Percentiles rank a stretch among this genome's conserved stretches.
Evolutionary conservation across 2,329 filamentous ascomycete species (phyloP).

Genomic region (Hypoxylon sp.): DNA sequence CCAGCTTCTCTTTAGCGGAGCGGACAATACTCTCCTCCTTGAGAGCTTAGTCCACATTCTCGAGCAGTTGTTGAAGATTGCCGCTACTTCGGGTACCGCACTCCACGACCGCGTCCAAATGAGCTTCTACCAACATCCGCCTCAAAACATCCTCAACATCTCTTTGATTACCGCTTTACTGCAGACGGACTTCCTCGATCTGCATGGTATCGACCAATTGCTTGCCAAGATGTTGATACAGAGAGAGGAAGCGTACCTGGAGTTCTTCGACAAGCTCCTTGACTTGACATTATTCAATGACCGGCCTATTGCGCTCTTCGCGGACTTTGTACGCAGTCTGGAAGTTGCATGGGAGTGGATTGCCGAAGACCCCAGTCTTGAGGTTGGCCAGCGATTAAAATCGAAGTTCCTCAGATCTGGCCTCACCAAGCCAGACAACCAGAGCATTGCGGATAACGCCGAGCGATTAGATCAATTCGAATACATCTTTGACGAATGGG

Average conservation of each 20-base stretch:
- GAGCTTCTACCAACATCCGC: slow-evolving; percentile 69
- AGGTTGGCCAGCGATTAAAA: slow-evolving; percentile 78
- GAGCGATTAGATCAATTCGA: slow-evolving; percentile 86
- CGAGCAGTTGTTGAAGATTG: slow-evolving; percentile 71
- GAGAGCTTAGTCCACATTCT: slow-evolving; percentile 74
- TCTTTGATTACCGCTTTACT: slow-evolving; percentile 70
- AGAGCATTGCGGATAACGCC: slow-evolving; percentile 67
- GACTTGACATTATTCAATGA: slow-evolving; percentile 84
- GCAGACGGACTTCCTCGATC: slow-evolving; percentile 72
- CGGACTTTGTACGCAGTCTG: slow-evolving; percentile 87
- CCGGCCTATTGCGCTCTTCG: slow-evolving; percentile 80
- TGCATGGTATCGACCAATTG: slow-evolving; percentile 76
- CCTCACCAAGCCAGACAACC: slow-evolving; percentile 58
- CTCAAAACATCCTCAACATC: slow-evolving; percentile 68
- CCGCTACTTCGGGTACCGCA: slow-evolving; percentile 59
- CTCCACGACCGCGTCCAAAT: slow-evolving; percentile 68
- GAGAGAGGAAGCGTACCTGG: slow-evolving; percentile 78
- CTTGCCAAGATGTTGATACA: slow-evolving; percentile 79
- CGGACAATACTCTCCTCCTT: slow-evolving; percentile 67
- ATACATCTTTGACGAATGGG: slow-evolving; percentile 97
- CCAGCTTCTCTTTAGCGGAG: slow-evolving; percentile 65
- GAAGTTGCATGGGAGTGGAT: slow-evolving; percentile 87
- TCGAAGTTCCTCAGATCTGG: slow-evolving; percentile 65
- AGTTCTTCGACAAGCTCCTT: slow-evolving; percentile 84
- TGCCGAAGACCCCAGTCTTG: slow-evolving; percentile 75